Percentiles rank a stretch among this genome's conserved stretches.
Conservation (phyloP, 805 yeast species). For the Nakazawaea siamensis region DNA sequence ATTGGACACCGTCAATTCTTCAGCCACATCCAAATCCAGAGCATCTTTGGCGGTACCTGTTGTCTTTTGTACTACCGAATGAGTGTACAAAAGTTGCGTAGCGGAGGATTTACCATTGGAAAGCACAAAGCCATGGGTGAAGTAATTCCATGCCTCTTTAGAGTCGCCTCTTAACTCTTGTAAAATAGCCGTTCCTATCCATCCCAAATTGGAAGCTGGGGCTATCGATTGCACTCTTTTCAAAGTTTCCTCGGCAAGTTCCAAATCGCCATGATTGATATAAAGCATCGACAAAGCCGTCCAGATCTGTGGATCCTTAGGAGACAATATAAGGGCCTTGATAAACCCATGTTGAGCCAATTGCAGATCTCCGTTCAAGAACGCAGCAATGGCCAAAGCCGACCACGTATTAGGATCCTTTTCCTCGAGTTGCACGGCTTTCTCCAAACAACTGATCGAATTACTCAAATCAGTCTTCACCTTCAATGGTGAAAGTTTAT, state of each 20-base stretch:
- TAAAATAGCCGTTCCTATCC: slow-evolving; percentile 81
- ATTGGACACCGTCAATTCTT: slow-evolving; percentile 59
- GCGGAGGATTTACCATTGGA: slow-evolving; percentile 67
- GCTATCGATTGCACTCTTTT: slow-evolving; percentile 70
- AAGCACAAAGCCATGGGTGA: slow-evolving; percentile 71
- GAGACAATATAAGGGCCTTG: slow-evolving; percentile 64
- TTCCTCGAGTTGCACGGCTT: slow-evolving; percentile 64
- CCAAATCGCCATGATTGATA: slow-evolving; percentile 56
- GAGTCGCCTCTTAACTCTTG: slow-evolving; percentile 41
- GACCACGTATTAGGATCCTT: slow-evolving; percentile 72
- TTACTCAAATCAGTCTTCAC: slow-evolving; percentile 23
- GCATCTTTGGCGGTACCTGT: slow-evolving; percentile 36
- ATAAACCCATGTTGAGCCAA: slow-evolving; percentile 92
- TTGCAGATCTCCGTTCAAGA: slow-evolving; percentile 45
- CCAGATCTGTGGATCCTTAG: slow-evolving; percentile 68
- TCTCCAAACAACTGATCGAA: slow-evolving; percentile 52
- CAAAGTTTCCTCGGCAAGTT: slow-evolving; percentile 67
- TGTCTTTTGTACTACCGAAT: slow-evolving; percentile 40
- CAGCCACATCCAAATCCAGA: slow-evolving; percentile 49
- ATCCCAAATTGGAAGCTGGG: slow-evolving; percentile 67
- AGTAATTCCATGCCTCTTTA: slow-evolving; percentile 44
- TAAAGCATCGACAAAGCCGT: slow-evolving; percentile 74
- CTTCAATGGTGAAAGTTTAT: slow-evolving; percentile 17
- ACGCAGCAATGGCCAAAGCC: slow-evolving; percentile 70
- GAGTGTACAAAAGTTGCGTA: slow-evolving; percentile 68